A percentile compares a stretch with the other conserved stretches of the same genome.
phyloP scores from a whole-genome alignment of 1,284 basidiomycete genomes.

The Malassezia restricta region DNA sequence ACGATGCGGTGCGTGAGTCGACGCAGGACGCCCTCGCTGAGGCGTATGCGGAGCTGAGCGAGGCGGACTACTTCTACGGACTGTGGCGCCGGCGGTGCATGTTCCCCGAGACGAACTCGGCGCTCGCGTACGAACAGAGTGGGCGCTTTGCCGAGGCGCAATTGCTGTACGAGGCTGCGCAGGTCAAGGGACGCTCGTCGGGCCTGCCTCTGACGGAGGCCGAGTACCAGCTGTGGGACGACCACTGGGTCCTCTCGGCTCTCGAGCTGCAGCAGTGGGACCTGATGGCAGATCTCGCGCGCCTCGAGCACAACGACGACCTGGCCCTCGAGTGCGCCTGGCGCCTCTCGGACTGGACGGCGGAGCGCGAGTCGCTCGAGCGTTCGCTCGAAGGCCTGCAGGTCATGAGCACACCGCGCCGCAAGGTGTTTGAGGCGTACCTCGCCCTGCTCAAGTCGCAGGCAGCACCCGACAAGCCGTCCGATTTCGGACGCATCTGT shows the following conservation, averaged over 20 bases:
- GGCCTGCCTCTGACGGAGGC: slow-evolving; percentile 81
- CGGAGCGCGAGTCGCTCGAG: slow-evolving; percentile 66
- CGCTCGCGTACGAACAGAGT: slow-evolving; percentile 86
- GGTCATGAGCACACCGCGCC: slow-evolving; percentile 78
- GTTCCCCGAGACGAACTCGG: slow-evolving; percentile 80
- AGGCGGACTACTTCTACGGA: slow-evolving; percentile 96
- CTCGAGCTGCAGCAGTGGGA: slow-evolving; percentile 98
- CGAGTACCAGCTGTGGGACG: slow-evolving; percentile 97
- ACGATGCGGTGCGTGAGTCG: slow-evolving; percentile 66
- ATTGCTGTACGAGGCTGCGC: slow-evolving; percentile 77
- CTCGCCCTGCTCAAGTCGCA: slow-evolving; percentile 61
- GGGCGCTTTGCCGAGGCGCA: slow-evolving; percentile 94
- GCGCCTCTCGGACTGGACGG: slow-evolving; percentile 79
- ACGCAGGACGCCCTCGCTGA: slow-evolving; percentile 85
- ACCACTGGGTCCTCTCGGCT: slow-evolving; percentile 93
- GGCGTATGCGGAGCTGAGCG: slow-evolving; percentile 83
- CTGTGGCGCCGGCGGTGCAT: slow-evolving; percentile 80
- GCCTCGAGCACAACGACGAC: slow-evolving; percentile 80
- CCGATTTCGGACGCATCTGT: slow-evolving; percentile 53
- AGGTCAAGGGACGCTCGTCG: slow-evolving; percentile 70
- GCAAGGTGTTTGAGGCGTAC: slow-evolving; percentile 91
- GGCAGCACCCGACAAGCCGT: slow-evolving; percentile 30
- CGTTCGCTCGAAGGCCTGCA: slow-evolving; percentile 69
- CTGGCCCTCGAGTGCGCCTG: slow-evolving; percentile 88
- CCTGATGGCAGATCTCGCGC: slow-evolving; percentile 63